Base-by-base conservation (phyloP, 2,329 filamentous ascomycete species). In the Ceratocystis eucalypticola region DNA sequence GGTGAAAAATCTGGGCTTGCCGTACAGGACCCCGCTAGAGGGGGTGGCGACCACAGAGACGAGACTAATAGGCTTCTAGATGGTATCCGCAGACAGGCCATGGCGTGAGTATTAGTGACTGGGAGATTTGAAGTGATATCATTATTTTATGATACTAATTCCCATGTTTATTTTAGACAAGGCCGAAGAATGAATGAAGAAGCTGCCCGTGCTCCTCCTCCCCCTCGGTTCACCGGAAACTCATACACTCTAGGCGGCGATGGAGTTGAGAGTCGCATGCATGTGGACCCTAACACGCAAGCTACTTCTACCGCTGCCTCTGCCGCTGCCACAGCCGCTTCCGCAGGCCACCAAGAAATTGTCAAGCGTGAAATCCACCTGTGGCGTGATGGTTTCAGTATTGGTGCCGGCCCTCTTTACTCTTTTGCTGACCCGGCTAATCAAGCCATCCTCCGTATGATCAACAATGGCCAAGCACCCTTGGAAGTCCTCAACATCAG, bases 311-410 rank as follows among this genome's bases (percentile, higher is more conserved):
- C 64, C 70, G 69, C 70, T 72, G 45, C 73, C 70, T 67, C 71
- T 72, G 61, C 37, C 12, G 37, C 3, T 41, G 12, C 37, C 71
- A 74, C 84, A 88, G 68, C 37, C 4, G 10, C 10, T 41, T 12
- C 37, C 71, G 73, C 84, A 88, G 68, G 84, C 37, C 37, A 84
- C 63, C 25, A 63, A 55, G 62, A 67, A 28, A n/a, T 55, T 25
- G 55, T 41, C 3, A 45, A 63, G 12, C 85, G 89, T 63, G 82
- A 84, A 10, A 80, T 95, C 65, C 89, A 93, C 72, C 80, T 94
- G 57, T 95, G 90, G 90, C 81, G 82, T 53, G 87, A 95, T 72
- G 90, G 90, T 15, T 93, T 94, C 77, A 93, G 88, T 70, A 85
- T 95, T 68, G 89, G 92, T 68, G 88, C 94, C 71, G 90, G 90